phyloP scores from a whole-genome alignment of 73 alveolate genomes.

The Halteria grandinella region DNA sequence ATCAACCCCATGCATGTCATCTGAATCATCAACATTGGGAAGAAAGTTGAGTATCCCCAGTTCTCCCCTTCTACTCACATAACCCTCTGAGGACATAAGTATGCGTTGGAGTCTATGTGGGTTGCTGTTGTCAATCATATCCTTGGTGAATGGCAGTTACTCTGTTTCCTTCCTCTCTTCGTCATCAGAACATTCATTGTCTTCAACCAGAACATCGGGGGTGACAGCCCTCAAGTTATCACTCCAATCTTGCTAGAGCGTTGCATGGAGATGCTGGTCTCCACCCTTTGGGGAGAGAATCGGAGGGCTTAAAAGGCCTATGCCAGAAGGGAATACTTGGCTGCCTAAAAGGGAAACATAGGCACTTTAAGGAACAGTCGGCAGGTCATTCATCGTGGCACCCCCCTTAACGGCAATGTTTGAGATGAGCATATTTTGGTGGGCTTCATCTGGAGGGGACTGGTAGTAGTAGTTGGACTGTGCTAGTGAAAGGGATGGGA shows the following conservation, averaged over 20 bases:
- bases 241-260: neutral
- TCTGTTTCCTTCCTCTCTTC: slow-evolving; percentile 49
- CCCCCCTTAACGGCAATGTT: no score
- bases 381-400: no score
- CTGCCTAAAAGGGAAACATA: neutral
- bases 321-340: no score
- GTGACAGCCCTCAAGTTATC: slow-evolving; percentile 26
- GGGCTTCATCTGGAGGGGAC: no score
- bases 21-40: slow-evolving; percentile 33
- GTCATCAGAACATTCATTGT: neutral
- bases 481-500: no score
- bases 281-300: neutral
- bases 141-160: slow-evolving; percentile 31
- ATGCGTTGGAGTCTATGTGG: neutral
- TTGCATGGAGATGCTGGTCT: no score
- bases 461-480: no score
- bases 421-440: no score
- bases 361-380: slow-evolving; percentile 9
- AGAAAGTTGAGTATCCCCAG: neutral
- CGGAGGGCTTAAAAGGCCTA: no score
- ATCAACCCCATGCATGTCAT: slow-evolving; percentile 23
- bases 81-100: neutral
- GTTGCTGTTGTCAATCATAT: slow-evolving; percentile 6
- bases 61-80: neutral
- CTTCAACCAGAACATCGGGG: slow-evolving; percentile 23